phyloP scores from a whole-genome alignment of 805 yeast genomes.

The Lachancea sp. region DNA sequence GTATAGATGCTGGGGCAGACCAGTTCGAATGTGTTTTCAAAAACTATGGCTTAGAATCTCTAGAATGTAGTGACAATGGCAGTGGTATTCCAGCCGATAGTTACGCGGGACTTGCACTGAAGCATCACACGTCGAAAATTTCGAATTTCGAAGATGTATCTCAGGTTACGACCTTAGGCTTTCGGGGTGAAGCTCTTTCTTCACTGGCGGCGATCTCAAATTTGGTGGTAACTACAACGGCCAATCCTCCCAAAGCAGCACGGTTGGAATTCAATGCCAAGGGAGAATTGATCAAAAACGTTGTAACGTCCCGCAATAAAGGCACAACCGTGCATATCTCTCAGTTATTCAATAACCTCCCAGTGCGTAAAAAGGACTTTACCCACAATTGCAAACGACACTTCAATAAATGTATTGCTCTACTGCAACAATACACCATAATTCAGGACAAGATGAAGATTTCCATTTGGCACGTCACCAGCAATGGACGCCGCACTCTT shows the following conservation, averaged over 20 bases:
- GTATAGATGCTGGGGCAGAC: slow-evolving; percentile 71
- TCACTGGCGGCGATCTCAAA: slow-evolving; percentile 55
- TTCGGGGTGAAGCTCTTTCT: slow-evolving; percentile 77
- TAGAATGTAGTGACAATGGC: slow-evolving; percentile 69
- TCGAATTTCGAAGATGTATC: slow-evolving; percentile 47
- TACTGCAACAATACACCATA: slow-evolving; percentile 64
- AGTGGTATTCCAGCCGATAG: slow-evolving; percentile 52
- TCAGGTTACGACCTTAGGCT: slow-evolving; percentile 54
- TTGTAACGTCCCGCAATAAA: slow-evolving; percentile 44
- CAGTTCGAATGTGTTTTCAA: slow-evolving; percentile 61
- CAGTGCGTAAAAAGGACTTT: slow-evolving; percentile 77
- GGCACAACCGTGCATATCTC: slow-evolving; percentile 66
- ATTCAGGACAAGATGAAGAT: slow-evolving; percentile 54
- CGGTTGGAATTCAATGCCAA: slow-evolving; percentile 44
- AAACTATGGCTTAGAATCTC: slow-evolving; percentile 65
- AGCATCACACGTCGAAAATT: slow-evolving; percentile 66
- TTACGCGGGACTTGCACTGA: slow-evolving; percentile 47
- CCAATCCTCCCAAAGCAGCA: slow-evolving; percentile 51
- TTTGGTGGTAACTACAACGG: slow-evolving; percentile 48
- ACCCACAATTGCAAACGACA: slow-evolving; percentile 62
- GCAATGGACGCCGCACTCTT: slow-evolving; percentile 43
- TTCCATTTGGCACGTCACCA: slow-evolving; percentile 47
- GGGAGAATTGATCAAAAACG: slow-evolving; percentile 45
- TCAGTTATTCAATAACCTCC: slow-evolving; percentile 59
- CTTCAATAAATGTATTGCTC: slow-evolving; percentile 56